Conservation (phyloP, 495 filamentous ascomycete genomes). For the Tuber magnatum region DNA sequence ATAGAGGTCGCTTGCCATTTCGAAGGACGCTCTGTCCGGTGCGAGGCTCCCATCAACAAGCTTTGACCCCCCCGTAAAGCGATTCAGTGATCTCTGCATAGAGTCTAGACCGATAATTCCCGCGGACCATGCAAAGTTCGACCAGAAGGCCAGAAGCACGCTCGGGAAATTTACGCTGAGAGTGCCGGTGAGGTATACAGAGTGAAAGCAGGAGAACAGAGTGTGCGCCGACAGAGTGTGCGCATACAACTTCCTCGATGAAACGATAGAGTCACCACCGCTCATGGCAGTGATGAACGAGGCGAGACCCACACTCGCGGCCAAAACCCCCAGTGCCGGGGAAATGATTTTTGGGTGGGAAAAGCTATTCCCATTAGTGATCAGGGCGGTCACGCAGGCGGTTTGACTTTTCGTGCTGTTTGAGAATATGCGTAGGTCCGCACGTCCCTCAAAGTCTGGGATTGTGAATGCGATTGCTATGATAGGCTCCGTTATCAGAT, state of each 20-base stretch:
- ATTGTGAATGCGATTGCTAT: conserved; percentile 53
- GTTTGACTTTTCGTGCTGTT: conserved; percentile 58
- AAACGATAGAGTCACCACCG: conserved; percentile 51
- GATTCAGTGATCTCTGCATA: conserved; percentile 56
- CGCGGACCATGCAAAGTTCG: conserved; percentile 68
- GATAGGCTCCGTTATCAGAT: conserved; percentile 10
- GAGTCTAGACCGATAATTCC: conserved; percentile 55
- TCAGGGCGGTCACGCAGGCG: conserved; percentile 59
- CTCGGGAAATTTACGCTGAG: conserved; percentile 66
- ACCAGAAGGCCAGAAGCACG: conserved; percentile 64
- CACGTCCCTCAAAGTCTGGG: conserved; percentile 66
- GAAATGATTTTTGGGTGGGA: conserved; percentile 58
- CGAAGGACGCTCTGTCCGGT: conserved; percentile 50
- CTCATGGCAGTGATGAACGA: conserved; percentile 63
- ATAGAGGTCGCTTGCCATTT: conserved; percentile 26
- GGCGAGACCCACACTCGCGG: conserved; percentile 53
- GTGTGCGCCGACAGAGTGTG: conserved; percentile 65
- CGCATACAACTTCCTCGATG: conserved; percentile 62
- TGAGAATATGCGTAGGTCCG: conserved; percentile 59
- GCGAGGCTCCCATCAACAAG: conserved; percentile 44
- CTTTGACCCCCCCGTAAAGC: conserved; percentile 43
- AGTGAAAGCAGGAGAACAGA: conserved; percentile 64
- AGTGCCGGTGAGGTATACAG: conserved; percentile 65
- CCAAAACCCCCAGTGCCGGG: conserved; percentile 56
- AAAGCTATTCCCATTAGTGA: conserved; percentile 61